phyloP scores from a whole-genome alignment of 129 eudicot genomes.

The Lactuca sativa region DNA sequence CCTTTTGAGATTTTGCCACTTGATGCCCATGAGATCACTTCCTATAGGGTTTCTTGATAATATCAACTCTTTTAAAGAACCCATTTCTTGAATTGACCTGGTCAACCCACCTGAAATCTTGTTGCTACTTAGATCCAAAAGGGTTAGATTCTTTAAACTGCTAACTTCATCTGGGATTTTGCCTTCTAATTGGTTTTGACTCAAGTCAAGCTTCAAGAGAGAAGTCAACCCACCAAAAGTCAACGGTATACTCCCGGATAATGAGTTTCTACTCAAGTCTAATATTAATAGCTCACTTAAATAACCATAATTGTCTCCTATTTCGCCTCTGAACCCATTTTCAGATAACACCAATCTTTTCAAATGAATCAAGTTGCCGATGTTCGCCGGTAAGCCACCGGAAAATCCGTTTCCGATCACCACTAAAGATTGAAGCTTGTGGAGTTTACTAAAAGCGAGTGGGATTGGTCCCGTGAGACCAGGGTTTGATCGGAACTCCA shows the following conservation, averaged over 20 bases:
- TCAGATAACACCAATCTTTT: constrained; percentile 53
- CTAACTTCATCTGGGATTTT: constrained; percentile 46
- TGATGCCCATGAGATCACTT: constrained; percentile 45
- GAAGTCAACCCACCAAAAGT: constrained; percentile 56
- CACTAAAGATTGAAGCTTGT: constrained; percentile 62
- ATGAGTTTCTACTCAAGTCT: constrained; percentile 60
- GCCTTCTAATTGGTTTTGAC: constrained; percentile 54
- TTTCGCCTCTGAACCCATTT: constrained; percentile 39
- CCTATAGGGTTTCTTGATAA: constrained; percentile 64
- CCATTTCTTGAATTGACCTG: constrained; percentile 48
- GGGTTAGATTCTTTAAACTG: constrained; percentile 55
- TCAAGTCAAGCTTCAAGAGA: constrained; percentile 70
- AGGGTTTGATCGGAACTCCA: constrained; percentile 61
- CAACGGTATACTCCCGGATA: constrained; percentile 50
- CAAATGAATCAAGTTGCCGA: constrained; percentile 47
- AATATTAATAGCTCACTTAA: constrained; percentile 52
- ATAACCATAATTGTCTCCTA: constrained; percentile 47
- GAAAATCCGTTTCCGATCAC: constrained; percentile 50
- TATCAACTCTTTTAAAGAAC: constrained; percentile 56
- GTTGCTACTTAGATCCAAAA: constrained; percentile 68
- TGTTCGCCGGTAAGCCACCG: constrained; percentile 43
- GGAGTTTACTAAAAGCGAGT: constrained; percentile 46
- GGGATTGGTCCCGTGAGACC: constrained; percentile 59
- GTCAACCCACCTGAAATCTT: constrained; percentile 59
- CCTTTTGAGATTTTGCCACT: constrained; percentile 49